Percentiles rank a stretch among this genome's conserved stretches.
These are phyloP conservation scores for Metschnikowia amazonensis DNA, from an alignment of 805 yeast species.

Conservation along the genomic window DNA sequence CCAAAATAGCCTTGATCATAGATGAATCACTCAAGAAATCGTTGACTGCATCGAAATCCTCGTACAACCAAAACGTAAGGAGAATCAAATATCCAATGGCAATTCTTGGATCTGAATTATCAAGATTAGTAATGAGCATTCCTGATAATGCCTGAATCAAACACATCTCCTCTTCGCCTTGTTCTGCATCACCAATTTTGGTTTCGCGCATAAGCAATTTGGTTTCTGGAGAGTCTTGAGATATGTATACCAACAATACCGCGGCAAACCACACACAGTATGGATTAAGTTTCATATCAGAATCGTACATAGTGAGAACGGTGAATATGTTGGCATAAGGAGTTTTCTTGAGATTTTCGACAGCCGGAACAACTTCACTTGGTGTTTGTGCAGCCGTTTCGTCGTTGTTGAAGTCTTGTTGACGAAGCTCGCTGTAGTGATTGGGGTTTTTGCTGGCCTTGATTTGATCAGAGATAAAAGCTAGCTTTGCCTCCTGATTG, in stretches of 20 bases:
- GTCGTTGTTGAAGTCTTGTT: conserved; percentile 4
- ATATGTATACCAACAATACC: conserved; percentile 56
- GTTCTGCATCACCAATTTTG: conserved; percentile 52
- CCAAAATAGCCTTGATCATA: conserved; percentile 61
- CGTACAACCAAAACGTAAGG: conserved; percentile 72
- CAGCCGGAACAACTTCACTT: not conserved
- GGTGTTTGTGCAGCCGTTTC: not conserved
- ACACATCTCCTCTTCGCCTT: conserved; percentile 66
- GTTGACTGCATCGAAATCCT: conserved; percentile 68
- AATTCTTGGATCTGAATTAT: conserved; percentile 64
- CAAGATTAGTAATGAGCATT: conserved; percentile 60
- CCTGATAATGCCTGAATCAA: conserved; percentile 77
- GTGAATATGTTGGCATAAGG: conserved; percentile 62
- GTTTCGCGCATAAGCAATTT: conserved; percentile 47
- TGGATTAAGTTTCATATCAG: conserved; percentile 64
- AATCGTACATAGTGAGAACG: conserved; percentile 72
- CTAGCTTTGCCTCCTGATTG: conserved; percentile 56
- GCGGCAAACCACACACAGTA: conserved; percentile 84
- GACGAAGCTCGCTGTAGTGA: conserved; percentile 21
- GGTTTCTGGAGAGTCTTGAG: conserved; percentile 51
- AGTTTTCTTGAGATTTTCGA: conserved; percentile 15
- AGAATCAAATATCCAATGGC: conserved; percentile 76
- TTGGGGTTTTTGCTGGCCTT: conserved; percentile 28
- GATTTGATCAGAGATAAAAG: conserved; percentile 68
- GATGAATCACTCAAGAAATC: conserved; percentile 70